Conservation (phyloP, 306 rosid genomes). For the Chamaecrista fasciculata region DNA sequence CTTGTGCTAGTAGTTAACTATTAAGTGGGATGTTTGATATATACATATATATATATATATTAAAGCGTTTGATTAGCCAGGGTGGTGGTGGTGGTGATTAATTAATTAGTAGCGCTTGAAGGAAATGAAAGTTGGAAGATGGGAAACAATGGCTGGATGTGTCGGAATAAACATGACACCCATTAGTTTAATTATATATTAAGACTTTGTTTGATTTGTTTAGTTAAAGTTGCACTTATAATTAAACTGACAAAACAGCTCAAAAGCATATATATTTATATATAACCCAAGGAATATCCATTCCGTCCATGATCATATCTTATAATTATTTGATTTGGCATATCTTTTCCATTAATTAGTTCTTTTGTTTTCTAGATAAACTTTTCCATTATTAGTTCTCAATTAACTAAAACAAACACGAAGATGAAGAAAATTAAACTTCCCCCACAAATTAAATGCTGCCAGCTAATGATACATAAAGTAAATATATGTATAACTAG, state of each 20-base stretch:
- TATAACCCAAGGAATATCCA: conserved; percentile 38
- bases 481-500: background rate
- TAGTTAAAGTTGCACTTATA: background rate
- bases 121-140: conserved; percentile 43
- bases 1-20: no score
- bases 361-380: no score
- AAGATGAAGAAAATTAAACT: no score
- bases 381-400: no score
- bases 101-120: conserved; percentile 29
- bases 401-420: no score
- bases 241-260: conserved; percentile 22
- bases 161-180: conserved; percentile 64
- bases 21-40: no score
- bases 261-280: conserved; percentile 42
- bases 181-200: conserved; percentile 30
- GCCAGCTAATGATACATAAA: conserved; percentile 6
- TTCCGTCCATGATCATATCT: conserved; percentile 45
- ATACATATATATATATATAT: no score
- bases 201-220: conserved; percentile 10
- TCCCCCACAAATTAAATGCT: no score
- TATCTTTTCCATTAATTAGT: no score
- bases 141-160: conserved; percentile 51
- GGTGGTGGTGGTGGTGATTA: no score
- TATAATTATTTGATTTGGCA: no score
- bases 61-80: conserved; percentile 22